Percentiles rank a stretch among this genome's conserved stretches.
These are phyloP conservation scores for Globisporangium canariense DNA, from an alignment of 352 stramenopile species.

Conservation along the genomic window DNA sequence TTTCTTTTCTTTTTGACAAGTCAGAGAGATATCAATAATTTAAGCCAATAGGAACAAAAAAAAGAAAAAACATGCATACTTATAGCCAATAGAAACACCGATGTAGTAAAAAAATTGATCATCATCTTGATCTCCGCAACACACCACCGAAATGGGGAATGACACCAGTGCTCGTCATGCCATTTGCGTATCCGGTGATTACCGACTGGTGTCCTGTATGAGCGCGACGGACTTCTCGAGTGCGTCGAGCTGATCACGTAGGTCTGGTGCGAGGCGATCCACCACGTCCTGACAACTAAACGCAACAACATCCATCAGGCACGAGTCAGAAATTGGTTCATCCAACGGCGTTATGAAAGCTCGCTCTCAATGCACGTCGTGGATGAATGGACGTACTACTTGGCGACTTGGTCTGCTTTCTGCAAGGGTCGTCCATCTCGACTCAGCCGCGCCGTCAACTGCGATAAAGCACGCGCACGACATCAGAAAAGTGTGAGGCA, in stretches of 20 bases:
- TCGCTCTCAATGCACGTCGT: neutral
- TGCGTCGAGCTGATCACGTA: conserved; percentile 33
- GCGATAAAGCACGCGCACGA: neutral
- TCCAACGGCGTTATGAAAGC: too few species aligned
- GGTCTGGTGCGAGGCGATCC: conserved; percentile 27
- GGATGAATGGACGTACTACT: conserved; percentile 23
- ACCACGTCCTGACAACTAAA: conserved; percentile 33
- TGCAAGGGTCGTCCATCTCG: conserved; percentile 9
- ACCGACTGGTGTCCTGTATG: neutral
- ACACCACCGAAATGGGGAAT: too few species aligned
- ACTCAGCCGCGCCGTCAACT: conserved; percentile 17
- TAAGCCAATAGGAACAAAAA: conserved; percentile 4
- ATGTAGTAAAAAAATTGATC: too few species aligned
- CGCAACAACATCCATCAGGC: neutral
- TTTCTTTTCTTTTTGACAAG: neutral
- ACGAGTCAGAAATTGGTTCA: conserved; percentile 3
- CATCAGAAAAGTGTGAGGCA: neutral
- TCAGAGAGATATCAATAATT: neutral
- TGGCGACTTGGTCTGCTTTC: conserved; percentile 26
- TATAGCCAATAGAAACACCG: neutral
- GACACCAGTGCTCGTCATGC: too few species aligned
- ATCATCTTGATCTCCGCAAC: too few species aligned
- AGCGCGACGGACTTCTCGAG: conserved; percentile 26
- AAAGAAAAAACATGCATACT: neutral
- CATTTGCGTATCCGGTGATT: too few species aligned